These are phyloP conservation scores for Lactarius sp. DNA, from an alignment of 768 basidiomycete species.

Conservation along the genomic window DNA sequence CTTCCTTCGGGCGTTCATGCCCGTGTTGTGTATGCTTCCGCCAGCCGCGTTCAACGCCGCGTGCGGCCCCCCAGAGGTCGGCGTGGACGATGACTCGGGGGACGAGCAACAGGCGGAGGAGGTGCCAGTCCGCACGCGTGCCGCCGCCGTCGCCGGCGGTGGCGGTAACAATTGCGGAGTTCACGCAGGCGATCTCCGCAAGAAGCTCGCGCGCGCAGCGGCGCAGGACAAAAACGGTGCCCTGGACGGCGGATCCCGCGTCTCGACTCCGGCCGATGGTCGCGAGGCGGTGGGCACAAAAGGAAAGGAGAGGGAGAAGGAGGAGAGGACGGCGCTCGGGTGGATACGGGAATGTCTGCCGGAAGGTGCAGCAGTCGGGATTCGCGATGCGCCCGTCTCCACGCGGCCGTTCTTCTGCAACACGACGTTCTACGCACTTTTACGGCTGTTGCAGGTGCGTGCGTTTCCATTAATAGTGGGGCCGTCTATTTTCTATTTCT, in stretches of 20 bases:
- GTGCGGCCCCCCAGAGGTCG: constrained; percentile 51
- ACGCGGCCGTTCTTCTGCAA: constrained; percentile 80
- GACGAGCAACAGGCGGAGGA: constrained; percentile 27
- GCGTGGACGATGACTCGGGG: constrained; percentile 34
- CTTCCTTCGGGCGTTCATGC: constrained; percentile 81
- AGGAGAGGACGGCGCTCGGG: background rate
- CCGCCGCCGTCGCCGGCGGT: constrained; percentile 22
- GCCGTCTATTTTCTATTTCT: background rate
- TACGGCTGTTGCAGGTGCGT: constrained; percentile 81
- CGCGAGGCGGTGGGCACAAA: constrained; percentile 6
- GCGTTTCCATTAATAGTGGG: constrained; percentile 25
- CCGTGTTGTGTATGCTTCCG: constrained; percentile 69
- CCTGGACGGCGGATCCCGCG: constrained; percentile 22
- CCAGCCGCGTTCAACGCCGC: constrained; percentile 62
- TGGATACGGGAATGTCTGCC: constrained; percentile 25
- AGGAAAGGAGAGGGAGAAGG: constrained; percentile 19
- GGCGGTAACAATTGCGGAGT: constrained; percentile 28
- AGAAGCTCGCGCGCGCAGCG: constrained; percentile 71
- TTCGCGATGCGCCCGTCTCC: constrained; percentile 29
- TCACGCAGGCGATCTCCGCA: constrained; percentile 46
- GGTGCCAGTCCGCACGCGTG: background rate
- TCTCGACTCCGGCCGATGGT: constrained; percentile 21
- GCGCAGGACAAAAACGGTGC: constrained; percentile 47
- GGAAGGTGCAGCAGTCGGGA: constrained; percentile 17
- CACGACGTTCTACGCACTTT: constrained; percentile 85